These are phyloP conservation scores for Aspergillus panamensis DNA, from an alignment of 495 filamentous ascomycete genomes.

Conservation along the genomic window DNA sequence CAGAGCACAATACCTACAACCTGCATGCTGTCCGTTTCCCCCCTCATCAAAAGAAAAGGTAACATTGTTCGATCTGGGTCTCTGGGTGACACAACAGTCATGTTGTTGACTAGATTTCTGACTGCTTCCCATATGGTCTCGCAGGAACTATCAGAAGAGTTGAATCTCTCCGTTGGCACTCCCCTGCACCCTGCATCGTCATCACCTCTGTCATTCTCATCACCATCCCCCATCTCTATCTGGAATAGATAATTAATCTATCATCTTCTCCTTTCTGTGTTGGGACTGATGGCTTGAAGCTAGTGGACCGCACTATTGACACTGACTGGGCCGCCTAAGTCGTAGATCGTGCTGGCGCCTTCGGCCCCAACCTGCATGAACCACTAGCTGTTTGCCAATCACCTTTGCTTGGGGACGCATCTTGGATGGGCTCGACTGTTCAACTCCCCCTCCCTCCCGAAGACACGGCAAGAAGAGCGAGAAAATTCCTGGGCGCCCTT, in stretches of 20 bases:
- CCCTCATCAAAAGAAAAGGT: constrained; percentile 3
- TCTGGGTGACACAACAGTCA: constrained; percentile 21
- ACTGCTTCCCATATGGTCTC: constrained; percentile 13
- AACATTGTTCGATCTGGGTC: constrained; percentile 4
- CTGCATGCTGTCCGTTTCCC: not conserved
- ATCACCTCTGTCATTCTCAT: constrained; percentile 8
- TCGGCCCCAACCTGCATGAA: constrained; percentile 26
- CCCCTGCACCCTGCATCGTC: constrained; percentile 17
- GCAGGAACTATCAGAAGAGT: constrained; percentile 10
- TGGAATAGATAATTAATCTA: not conserved
- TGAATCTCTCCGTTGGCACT: constrained; percentile 14
- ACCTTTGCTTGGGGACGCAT: not conserved
- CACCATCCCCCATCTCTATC: constrained; percentile 1
- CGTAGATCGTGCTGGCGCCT: constrained; percentile 28
- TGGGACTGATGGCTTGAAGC: constrained; percentile 9
- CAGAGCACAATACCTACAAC: not conserved
- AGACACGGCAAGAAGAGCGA: constrained; percentile 1
- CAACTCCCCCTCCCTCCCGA: constrained; percentile 3
- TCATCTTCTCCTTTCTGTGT: constrained; percentile 12
- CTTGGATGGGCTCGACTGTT: not conserved
- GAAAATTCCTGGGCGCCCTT: constrained; percentile 28
- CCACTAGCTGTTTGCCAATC: constrained; percentile 14
- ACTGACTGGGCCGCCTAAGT: constrained; percentile 18
- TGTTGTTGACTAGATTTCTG: constrained; percentile 8
- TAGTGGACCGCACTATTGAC: constrained; percentile 27